A percentile compares a stretch with the other conserved stretches of the same genome.
Conservation (phyloP, 108 stramenopile genomes). For the Cyclotella atomus region DNA sequence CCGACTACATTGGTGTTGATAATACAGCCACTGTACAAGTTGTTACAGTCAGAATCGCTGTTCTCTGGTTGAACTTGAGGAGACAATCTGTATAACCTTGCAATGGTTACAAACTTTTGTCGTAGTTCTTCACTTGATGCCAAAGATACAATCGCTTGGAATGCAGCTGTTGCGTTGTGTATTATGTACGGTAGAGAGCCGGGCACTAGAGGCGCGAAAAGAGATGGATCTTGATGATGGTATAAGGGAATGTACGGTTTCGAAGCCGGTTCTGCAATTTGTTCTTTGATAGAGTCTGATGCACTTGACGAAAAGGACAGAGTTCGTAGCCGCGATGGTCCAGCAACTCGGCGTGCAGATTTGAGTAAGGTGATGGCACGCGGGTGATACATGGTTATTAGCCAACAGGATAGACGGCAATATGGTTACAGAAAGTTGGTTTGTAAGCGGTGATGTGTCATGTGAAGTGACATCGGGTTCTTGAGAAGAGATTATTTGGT, state of each 20-base stretch:
- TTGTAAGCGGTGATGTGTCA: too few species aligned
- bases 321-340: too few species aligned
- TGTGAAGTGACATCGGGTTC: too few species aligned
- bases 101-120: constrained; percentile 28
- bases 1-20: constrained; percentile 69
- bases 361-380: too few species aligned
- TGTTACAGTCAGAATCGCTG: constrained; percentile 3
- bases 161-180: constrained; percentile 32
- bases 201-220: constrained; percentile 21
- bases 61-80: not conserved
- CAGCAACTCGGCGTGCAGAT: too few species aligned
- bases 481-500: too few species aligned
- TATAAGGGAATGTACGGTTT: constrained; percentile 34
- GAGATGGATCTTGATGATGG: constrained; percentile 39
- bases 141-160: constrained; percentile 15
- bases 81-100: constrained; percentile 6
- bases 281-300: too few species aligned
- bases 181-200: constrained; percentile 30
- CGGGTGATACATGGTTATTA: too few species aligned
- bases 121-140: constrained; percentile 28
- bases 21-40: constrained; percentile 43
- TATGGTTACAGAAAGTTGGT: too few species aligned
- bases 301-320: too few species aligned
- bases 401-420: too few species aligned
- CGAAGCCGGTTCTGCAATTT: not conserved